Percentiles rank a stretch among this genome's conserved stretches.
These are phyloP conservation scores for Pestalotiopsis sp. DNA, from an alignment of 2,329 filamentous ascomycete species.

Conservation along the genomic window DNA sequence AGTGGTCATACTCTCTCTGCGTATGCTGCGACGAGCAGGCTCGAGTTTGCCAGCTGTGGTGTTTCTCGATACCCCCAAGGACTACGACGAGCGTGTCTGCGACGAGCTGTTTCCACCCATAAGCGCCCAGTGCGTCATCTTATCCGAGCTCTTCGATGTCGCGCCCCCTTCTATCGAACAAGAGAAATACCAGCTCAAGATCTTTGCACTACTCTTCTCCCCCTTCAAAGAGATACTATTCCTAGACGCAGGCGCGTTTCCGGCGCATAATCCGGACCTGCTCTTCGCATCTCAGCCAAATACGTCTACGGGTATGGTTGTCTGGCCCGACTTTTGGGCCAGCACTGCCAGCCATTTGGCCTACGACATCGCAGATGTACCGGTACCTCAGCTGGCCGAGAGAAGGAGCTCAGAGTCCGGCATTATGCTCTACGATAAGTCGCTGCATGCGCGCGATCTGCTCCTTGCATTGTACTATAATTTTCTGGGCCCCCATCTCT, in stretches of 20 bases:
- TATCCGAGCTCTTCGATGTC: constrained; percentile 27
- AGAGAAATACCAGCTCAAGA: constrained; percentile 54
- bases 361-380: constrained; percentile 42
- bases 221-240: constrained; percentile 61
- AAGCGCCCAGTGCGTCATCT: constrained; percentile 32
- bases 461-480: constrained; percentile 56
- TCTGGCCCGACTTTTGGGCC: constrained; percentile 60
- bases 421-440: constrained; percentile 49
- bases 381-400: constrained; percentile 27
- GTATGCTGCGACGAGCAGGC: constrained; percentile 51
- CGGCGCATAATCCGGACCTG: constrained; percentile 34
- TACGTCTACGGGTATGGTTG: constrained; percentile 51
- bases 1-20: constrained; percentile 48
- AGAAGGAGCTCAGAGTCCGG: constrained; percentile 46
- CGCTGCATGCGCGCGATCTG: constrained; percentile 43
- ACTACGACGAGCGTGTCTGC: constrained; percentile 32
- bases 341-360: constrained; percentile 41
- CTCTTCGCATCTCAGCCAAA: constrained; percentile 54
- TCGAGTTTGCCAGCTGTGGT: constrained; percentile 47
- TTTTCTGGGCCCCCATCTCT: constrained; percentile 50
- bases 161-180: constrained; percentile 20
- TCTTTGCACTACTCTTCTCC: constrained; percentile 57
- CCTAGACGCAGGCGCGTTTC: constrained; percentile 59
- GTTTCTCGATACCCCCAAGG: constrained; percentile 32
- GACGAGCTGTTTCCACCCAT: constrained; percentile 26